Evolutionary conservation across 495 filamentous ascomycete species (phyloP).

Genomic region (Ascobolus immersus): DNA sequence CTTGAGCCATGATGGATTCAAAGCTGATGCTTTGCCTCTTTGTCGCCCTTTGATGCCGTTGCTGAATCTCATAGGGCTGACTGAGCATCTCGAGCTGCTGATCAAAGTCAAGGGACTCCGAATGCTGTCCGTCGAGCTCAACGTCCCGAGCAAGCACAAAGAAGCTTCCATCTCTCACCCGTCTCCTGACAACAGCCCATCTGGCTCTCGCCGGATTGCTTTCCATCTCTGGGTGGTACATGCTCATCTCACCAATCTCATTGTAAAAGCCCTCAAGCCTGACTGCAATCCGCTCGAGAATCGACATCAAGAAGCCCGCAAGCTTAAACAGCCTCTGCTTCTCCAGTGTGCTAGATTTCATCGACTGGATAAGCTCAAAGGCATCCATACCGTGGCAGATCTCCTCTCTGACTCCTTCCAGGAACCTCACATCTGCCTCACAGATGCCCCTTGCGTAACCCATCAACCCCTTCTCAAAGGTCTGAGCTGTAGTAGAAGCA

Average conservation of each 20-base stretch:
- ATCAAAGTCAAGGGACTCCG: constrained; percentile 1
- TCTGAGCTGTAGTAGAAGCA: constrained; percentile 19
- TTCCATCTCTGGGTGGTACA: constrained; percentile 24
- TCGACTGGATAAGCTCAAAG: constrained; percentile 20
- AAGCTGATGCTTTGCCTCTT: constrained; percentile 14
- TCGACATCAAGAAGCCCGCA: constrained; percentile 22
- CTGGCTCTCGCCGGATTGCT: constrained; percentile 23
- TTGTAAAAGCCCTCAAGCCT: constrained; percentile 24
- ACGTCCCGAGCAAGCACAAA: constrained; percentile 22
- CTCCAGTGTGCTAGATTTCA: constrained; percentile 7
- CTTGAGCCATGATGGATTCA: constrained; percentile 21
- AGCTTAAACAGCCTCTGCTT: constrained; percentile 19
- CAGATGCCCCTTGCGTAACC: constrained; percentile 23
- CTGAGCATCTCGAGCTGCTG: constrained; percentile 9
- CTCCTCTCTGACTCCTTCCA: constrained; percentile 26
- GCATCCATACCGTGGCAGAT: constrained; percentile 26
- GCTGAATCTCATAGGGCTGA: too few relatives aligned
- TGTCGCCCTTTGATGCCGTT: too few relatives aligned
- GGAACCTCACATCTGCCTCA: constrained; percentile 23
- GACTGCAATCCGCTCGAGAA: constrained; percentile 24
- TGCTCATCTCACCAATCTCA: constrained; percentile 21
- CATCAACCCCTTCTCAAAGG: constrained; percentile 24
- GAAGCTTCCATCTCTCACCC: constrained; percentile 23
- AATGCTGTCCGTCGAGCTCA: constrained; percentile 14
- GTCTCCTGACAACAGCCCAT: constrained; percentile 22